Percentiles rank a stretch among this genome's conserved stretches.
Conservation (phyloP, 1,139 yeast genomes). For the Debaryomyces udenii region DNA sequence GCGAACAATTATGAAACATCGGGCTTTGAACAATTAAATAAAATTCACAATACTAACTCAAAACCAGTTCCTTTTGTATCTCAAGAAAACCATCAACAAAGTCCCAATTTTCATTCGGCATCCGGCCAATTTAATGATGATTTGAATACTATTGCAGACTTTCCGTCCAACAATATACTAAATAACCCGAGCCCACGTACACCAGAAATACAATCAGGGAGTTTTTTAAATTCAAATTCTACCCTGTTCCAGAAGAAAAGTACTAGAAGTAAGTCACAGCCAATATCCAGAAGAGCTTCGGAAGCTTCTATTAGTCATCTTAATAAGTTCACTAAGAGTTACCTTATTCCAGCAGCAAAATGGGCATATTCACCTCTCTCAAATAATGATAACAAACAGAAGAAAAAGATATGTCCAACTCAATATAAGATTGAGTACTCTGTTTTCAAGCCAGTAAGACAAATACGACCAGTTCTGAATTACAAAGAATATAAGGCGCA, state of each 20-base stretch:
- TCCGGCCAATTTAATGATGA: no score
- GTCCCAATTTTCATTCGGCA: no score
- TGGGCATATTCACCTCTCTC: slow-evolving; percentile 28
- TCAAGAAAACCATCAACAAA: no score
- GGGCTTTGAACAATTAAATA: slow-evolving; percentile 6
- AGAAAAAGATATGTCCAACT: slow-evolving; percentile 12
- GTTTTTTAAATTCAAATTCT: neutral
- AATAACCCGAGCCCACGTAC: slow-evolving; percentile 1
- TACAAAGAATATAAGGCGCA: slow-evolving; percentile 22
- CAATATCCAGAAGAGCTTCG: slow-evolving; percentile 15
- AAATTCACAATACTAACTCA: neutral
- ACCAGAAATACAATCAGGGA: neutral
- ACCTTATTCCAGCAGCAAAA: slow-evolving; percentile 32
- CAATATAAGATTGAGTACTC: slow-evolving; percentile 31
- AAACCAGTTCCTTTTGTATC: no score
- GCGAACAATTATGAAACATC: slow-evolving; percentile 8
- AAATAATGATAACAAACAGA: slow-evolving; percentile 12
- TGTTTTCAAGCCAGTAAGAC: slow-evolving; percentile 25
- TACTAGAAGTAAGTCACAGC: slow-evolving; percentile 6
- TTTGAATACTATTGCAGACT: no score
- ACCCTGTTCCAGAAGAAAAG: slow-evolving; percentile 1
- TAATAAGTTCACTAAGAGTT: slow-evolving; percentile 26
- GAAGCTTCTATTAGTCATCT: slow-evolving; percentile 17
- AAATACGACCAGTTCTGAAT: slow-evolving; percentile 20
- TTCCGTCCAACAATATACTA: neutral